These are phyloP conservation scores for Acanthamoeba comandoni DNA, from an alignment of 208 protist genomes.

Conservation along the genomic window DNA sequence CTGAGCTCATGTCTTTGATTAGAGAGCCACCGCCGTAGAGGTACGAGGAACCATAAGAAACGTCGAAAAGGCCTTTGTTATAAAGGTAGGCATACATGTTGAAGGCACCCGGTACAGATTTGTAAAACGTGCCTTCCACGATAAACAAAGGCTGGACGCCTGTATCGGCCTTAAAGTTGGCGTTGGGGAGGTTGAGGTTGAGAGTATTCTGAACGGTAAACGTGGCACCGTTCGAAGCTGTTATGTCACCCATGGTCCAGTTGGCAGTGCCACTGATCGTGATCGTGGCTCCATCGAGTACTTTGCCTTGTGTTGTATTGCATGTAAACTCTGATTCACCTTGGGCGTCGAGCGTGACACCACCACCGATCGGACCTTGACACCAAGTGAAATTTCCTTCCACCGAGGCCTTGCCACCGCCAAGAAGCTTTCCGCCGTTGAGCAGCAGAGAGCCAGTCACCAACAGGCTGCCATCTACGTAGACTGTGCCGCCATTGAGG, in stretches of 20 bases:
- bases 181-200: too few species aligned
- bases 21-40: slow-evolving; percentile 62
- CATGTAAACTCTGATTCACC: too few species aligned
- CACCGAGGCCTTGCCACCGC: slow-evolving; percentile 49
- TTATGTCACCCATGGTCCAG: slow-evolving; percentile 65
- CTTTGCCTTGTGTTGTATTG: too few species aligned
- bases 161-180: too few species aligned
- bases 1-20: not conserved
- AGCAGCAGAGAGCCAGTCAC: slow-evolving; percentile 54
- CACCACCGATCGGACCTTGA: slow-evolving; percentile 22
- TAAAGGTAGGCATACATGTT: slow-evolving; percentile 76
- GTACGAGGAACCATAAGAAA: slow-evolving; percentile 57
- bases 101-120: slow-evolving; percentile 25
- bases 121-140: too few species aligned
- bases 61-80: slow-evolving; percentile 61
- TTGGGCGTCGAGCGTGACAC: too few species aligned
- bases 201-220: slow-evolving; percentile 41
- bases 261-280: slow-evolving; percentile 38
- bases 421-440: slow-evolving; percentile 36
- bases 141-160: too few species aligned
- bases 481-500: slow-evolving; percentile 51
- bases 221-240: slow-evolving; percentile 51
- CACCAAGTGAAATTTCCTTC: slow-evolving; percentile 48
- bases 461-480: slow-evolving; percentile 64
- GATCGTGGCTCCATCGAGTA: slow-evolving; percentile 13